Evolutionary conservation across 495 filamentous ascomycete genomes (phyloP), one percentile per base, ranked within the genome.

Genomic region (Penicillium longicatenatum): DNA sequence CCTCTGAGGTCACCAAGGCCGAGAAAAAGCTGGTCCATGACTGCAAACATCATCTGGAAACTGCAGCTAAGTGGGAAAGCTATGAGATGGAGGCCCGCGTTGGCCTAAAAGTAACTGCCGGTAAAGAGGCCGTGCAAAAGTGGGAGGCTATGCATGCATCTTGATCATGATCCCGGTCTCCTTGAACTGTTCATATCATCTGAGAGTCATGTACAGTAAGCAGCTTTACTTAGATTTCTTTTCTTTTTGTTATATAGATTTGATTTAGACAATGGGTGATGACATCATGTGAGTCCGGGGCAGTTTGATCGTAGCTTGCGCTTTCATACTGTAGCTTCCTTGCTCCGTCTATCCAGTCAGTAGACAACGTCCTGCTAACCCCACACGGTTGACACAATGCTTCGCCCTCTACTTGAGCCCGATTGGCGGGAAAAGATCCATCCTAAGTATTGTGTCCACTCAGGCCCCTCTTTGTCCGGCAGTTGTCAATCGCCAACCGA

Each of bases 41-140:
- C 63, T 92, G 90, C 68, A 83, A 86, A 61, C 75, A 79, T 35
- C 89, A 87, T 76, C 70, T 97, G 17, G 85, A 91, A 17, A 92
- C 91, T 73, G 89, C 89, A 21, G 85, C 88, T 19, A 84, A 76
- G 21, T 97, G 91, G 91, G 93, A 96, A 61, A 77, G 79, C 14
- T 98, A 90, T 67, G 86, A 94, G 45, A 78, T 98, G 33, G 95
- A 98, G 69, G 87, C 89, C 44, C 82, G 94, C 50, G 84, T 97
- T 51, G 90, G 91, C 24, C 77, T 97, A 70, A 89, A 92, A 61
- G 86, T 97, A 48, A 89, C 89, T 52, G 91, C 91, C 24, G 90
- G 84, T 2, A 69, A 89, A 64, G 86, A 91, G 63, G 94, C 89
- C 0, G 70, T 98, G n/a, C 82, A 75, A 55, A 89, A 88, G 72